Base-by-base conservation (phyloP, 257 asterid genomes). In the Nicotiana undulata region DNA sequence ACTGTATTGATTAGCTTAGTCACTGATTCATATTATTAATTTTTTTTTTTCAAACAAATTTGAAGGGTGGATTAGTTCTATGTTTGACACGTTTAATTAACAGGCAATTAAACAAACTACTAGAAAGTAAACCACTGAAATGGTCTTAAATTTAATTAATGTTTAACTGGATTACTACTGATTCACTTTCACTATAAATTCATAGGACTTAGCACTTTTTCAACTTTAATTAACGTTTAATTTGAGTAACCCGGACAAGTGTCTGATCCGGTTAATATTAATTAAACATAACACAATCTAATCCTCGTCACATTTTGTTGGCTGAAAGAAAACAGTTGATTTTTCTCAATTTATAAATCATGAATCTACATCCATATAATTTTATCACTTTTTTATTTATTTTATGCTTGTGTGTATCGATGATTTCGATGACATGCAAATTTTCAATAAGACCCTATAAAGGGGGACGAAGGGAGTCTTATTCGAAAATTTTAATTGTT, bases 241-340 rank as follows among this genome's bases (percentile, higher is more conserved):
- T 24, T 49, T 79, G 11, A 11, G 51, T 55, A 31, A 6, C 3
- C 3, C 29, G 10, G 85, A 82, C 88, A 82, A 49, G 84, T 85
- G 86, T 74, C 28, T 13, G 11, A 3, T 13, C 0, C 9, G 29
- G 51, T 13, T 67, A 10, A 16, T n/a, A n/a, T 18, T 63, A 58
- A 60, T 20, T 77, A 11, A 61, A 32, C n/a, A 61, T 37, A 51
- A 61, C 74, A 60, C 63, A 80, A 64, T 46, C 76, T 34, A 80
- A 58, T 60, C 22, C 46, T 61, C 44, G 59, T 52, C 77, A 68
- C 67, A 17, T 12, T 56, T 61, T 83, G 86, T 83, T 52, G 86
- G 78, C 53, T 83, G 22, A 52, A 34, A 63, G 44, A 83, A 80
- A 80, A 53, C 83, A 74, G 76, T 6, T 79, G 67, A 8, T 44